Percentiles rank a stretch among this genome's conserved stretches.
Conservation (phyloP, 345 rosid species). For the Brassica napus region Da-Ae NC_063451.1:21979001-21979500, state of each 20-base stretch:
- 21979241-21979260: neutral
- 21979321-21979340: constrained; percentile 83
- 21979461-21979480: constrained; percentile 78
- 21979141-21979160: neutral
- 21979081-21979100: too few species aligned
- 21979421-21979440: constrained; percentile 85
- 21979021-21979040: too few species aligned
- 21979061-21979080: too few species aligned
- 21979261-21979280: neutral
- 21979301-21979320: constrained; percentile 92
- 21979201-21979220: neutral
- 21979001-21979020: too few species aligned
- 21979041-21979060: too few species aligned
- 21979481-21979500: constrained; percentile 37
- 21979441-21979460: constrained; percentile 84
- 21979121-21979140: too few species aligned
- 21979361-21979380: constrained; percentile 97
- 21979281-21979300: constrained; percentile 61
- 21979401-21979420: constrained; percentile 89
- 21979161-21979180: neutral
- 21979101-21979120: too few species aligned
- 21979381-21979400: constrained; percentile 82
- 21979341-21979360: constrained; percentile 92
- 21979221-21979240: neutral
- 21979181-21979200: neutral